Evolutionary conservation across 2,329 filamentous ascomycete species (phyloP).

Genomic region (Botrytis paeoniae): DNA sequence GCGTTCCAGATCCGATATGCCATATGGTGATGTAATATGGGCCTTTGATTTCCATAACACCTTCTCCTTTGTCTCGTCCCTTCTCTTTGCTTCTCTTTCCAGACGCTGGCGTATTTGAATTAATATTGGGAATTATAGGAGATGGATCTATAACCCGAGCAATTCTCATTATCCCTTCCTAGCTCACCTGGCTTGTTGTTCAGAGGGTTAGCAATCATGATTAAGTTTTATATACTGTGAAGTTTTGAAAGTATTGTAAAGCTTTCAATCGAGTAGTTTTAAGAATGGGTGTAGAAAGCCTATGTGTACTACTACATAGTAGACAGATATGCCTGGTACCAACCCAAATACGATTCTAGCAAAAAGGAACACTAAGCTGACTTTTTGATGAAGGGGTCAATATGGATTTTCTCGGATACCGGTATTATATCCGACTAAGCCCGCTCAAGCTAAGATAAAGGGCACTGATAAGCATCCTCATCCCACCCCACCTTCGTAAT

Average conservation of each 20-base stretch:
- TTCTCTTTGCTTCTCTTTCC: neutral
- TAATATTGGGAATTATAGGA: no score
- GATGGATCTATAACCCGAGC: neutral
- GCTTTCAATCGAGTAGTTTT: neutral
- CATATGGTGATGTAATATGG: neutral
- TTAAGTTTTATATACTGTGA: neutral
- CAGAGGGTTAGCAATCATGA: neutral
- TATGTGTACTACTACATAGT: neutral
- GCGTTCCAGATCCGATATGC: neutral
- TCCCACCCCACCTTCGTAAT: slow-evolving; percentile 7
- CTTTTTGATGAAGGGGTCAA: neutral
- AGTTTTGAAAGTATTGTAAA: neutral
- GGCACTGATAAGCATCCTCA: slow-evolving; percentile 1
- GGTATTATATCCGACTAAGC: neutral
- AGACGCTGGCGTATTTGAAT: no score
- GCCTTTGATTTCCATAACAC: neutral
- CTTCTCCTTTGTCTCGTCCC: neutral
- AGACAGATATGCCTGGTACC: neutral
- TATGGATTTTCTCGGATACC: neutral
- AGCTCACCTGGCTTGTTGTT: neutral
- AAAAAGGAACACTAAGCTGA: neutral
- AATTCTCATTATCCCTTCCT: neutral
- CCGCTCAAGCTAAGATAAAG: neutral
- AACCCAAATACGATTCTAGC: neutral
- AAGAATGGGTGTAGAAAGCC: neutral